These are phyloP conservation scores for Rhodosporidiobolus sp. DNA, from an alignment of 768 basidiomycete species.

Conservation along the genomic window DNA sequence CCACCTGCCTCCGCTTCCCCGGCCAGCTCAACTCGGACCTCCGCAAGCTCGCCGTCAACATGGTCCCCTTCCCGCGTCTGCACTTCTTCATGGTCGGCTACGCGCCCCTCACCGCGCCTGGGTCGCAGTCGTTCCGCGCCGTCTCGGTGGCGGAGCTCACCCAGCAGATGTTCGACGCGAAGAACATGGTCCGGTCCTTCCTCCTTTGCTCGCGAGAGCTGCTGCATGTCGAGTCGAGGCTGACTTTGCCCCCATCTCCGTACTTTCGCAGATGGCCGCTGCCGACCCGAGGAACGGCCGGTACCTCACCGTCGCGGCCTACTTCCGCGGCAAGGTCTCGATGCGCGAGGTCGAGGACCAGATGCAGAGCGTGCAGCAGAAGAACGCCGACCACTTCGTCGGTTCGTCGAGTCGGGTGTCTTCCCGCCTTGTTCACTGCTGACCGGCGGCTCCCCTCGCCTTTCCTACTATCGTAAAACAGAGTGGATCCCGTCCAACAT, in stretches of 20 bases:
- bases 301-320: constrained; percentile 94
- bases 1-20: constrained; percentile 98
- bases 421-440: neutral
- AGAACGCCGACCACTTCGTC: constrained; percentile 97
- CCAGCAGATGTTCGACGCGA: constrained; percentile 98
- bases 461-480: too few species aligned
- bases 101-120: constrained; percentile 72
- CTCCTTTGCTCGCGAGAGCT: too few species aligned
- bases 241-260: too few species aligned
- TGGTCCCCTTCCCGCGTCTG: constrained; percentile 73
- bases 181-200: constrained; percentile 68
- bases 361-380: constrained; percentile 85
- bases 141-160: constrained; percentile 97
- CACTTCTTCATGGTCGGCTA: constrained; percentile 99
- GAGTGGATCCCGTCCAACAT: constrained; percentile 99
- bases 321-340: constrained; percentile 99
- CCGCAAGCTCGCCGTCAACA: constrained; percentile 97
- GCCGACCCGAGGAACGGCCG: constrained; percentile 94
- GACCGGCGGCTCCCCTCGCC: neutral
- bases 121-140: constrained; percentile 70
- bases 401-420: neutral
- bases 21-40: constrained; percentile 99
- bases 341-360: constrained; percentile 99
- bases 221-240: too few species aligned
- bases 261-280: constrained; percentile 75